Evolutionary conservation across 2,329 filamentous ascomycete genomes (phyloP), one percentile per base, ranked within the genome.

Genomic region (Colletotrichum sp.): DNA sequence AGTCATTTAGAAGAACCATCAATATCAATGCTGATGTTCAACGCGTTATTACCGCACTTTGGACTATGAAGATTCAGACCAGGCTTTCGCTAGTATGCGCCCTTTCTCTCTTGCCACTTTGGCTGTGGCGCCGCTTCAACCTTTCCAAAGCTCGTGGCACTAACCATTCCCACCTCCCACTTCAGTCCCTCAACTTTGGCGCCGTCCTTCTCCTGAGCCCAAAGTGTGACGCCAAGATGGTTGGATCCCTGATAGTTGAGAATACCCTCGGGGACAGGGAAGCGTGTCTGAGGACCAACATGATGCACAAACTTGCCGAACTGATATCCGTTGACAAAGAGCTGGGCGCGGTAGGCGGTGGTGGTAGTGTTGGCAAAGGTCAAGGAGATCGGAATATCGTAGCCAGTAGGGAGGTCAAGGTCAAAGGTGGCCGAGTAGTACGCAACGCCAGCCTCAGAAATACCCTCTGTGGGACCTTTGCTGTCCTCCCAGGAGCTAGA

Each of bases 281-380:
- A 95, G 6, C 81, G 85, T 0, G 87, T 89, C 84, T 95, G 92
- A 6, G 93, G 93, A 0, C 93, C 93, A 27, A 95, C 84, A 76
- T 94, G 92, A 77, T 89, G 91, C 6, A 90, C 82, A 59, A 80
- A 83, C 76, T 83, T 83, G 65, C 84, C 84, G 73, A 90, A 94
- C 82, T 94, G 92, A 82, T 90, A 94, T 3, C 93, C 93, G 78
- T 94, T 94, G 63, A 94, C 89, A 77, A 88, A 94, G 8, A 94
- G 80, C 82, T 93, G 90, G 3, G 84, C 89, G 36, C 92, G 85
- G 76, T 91, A 92, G 4, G 76, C 76, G 1, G 72, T 63, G 0
- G 72, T 77, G 0, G 84, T 83, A 4, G 82, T 83, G 72, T 86
- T 85, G 24, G 84, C 84, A 78, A 92, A 91, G 0, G 84, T 84